A percentile compares a stretch with the other conserved stretches of the same genome.
Conservation (phyloP, 2,329 filamentous ascomycete genomes). For the Fusarium tupiense region DNA sequence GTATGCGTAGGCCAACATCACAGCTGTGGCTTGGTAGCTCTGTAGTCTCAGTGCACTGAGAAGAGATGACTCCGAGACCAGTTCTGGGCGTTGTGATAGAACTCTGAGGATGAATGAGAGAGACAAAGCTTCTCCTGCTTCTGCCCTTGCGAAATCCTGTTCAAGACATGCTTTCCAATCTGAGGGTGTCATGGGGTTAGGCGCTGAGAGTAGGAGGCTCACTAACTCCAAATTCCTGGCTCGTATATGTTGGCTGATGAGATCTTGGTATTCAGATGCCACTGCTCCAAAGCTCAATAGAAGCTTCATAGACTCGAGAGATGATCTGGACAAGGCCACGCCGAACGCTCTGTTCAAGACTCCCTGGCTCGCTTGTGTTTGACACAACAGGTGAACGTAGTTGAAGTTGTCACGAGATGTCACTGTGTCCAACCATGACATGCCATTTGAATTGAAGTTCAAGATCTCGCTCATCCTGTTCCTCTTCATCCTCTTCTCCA, state of each 20-base stretch:
- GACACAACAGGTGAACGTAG: constrained; percentile 20
- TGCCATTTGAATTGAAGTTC: not conserved
- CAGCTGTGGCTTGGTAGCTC: not conserved
- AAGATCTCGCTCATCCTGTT: not conserved
- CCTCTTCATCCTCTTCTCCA: constrained; percentile 28
- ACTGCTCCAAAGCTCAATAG: constrained; percentile 18
- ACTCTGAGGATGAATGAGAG: not conserved
- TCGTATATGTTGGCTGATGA: not conserved
- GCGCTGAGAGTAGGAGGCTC: constrained; percentile 3
- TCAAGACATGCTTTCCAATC: constrained; percentile 1
- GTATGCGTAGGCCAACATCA: constrained; percentile 1
- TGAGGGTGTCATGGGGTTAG: not conserved
- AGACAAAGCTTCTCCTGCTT: not conserved
- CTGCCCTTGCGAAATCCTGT: not conserved
- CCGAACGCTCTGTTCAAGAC: constrained; percentile 6
- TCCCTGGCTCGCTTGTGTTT: not conserved
- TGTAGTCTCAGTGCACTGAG: not conserved
- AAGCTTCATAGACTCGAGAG: not conserved
- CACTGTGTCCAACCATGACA: constrained; percentile 9
- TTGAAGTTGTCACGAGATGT: not conserved
- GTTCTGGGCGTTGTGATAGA: not conserved
- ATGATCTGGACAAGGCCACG: constrained; percentile 2
- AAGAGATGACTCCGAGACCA: not conserved
- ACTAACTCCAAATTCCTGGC: not conserved
- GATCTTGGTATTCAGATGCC: not conserved